Evolutionary conservation across 23 red algal species (phyloP).

Genomic region (Gracilariopsis chorda): DNA sequence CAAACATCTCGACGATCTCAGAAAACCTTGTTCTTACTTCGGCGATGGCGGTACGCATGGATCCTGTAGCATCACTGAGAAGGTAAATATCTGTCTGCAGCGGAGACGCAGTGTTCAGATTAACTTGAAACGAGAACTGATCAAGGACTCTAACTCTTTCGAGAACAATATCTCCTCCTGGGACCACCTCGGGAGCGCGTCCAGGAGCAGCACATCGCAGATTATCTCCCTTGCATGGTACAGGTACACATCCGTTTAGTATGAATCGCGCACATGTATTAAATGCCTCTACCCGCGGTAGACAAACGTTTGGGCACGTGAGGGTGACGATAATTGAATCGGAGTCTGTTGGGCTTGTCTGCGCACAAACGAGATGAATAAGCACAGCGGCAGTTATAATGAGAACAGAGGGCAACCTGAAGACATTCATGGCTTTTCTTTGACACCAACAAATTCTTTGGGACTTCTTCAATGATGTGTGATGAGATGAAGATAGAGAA

Average conservation of each 20-base stretch:
- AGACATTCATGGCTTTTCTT: too few species aligned
- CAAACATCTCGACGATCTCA: not conserved
- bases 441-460: too few species aligned
- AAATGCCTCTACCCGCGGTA: not conserved
- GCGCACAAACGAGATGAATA: too few species aligned
- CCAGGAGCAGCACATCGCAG: not conserved
- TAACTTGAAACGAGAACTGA: not conserved
- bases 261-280: not conserved
- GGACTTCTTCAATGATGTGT: too few species aligned
- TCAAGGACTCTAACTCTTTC: not conserved
- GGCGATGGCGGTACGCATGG: not conserved
- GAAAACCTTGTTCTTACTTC: not conserved
- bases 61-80: conserved; percentile 2
- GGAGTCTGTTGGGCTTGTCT: not conserved
- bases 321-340: conserved; percentile 1
- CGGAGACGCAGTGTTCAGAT: conserved; percentile 21
- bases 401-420: too few species aligned
- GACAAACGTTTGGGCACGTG: not conserved
- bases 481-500: too few species aligned
- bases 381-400: too few species aligned
- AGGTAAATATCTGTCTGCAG: conserved; percentile 39
- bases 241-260: not conserved
- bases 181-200: not conserved
- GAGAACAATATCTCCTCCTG: conserved; percentile 7
- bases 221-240: not conserved